Evolutionary conservation across 2,329 filamentous ascomycete species (phyloP), one percentile per base, ranked within the genome.

Genomic region (Zymoseptoria brevis): DNA sequence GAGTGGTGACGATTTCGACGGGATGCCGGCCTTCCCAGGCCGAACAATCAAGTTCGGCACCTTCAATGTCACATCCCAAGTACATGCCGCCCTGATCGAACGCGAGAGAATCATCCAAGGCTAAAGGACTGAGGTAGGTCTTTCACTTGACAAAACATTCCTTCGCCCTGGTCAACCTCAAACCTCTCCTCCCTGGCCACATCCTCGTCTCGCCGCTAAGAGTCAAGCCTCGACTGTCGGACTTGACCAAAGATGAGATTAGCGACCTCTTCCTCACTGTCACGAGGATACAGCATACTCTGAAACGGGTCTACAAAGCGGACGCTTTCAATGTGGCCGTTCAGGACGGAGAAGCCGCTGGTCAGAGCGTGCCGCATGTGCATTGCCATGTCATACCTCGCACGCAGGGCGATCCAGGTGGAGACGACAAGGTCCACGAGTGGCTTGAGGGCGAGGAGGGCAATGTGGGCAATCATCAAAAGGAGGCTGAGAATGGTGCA

Each of bases 81-180:
- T 77, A 71, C 60, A 54, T 26, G 24, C 24, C 11, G 63, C 60
- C 53, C 55, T 54, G 49, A 9, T 19, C 41, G 54, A 60, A 22
- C 53, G 51, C 51, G 53, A 51, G 26, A 57, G 24, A 51, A 48
- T 53, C 22, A 58, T 22, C 50, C 13, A 50, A 63, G 51, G 48
- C 63, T 60, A 61, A 63, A 56, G 57, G 55, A 49, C 21, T 50
- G 54, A 50, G 53, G 63, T 67, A 96, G 88, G 90, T 96, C 77
- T 97, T 97, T 79, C 84, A 95, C 75, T 80, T 81, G 65, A 96
- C 92, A 1, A 80, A 83, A 0, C 81, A 88, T 68, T 89, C 87
- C 67, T 96, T 91, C 77, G 91, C 90, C 57, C 81, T 97, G 63
- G 92, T 97, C 59, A 99, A 99, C 77, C 84, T 97, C 72, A 96